Conservation (phyloP, 306 rosid species). For the Psophocarpus tetragonolobus region DNA sequence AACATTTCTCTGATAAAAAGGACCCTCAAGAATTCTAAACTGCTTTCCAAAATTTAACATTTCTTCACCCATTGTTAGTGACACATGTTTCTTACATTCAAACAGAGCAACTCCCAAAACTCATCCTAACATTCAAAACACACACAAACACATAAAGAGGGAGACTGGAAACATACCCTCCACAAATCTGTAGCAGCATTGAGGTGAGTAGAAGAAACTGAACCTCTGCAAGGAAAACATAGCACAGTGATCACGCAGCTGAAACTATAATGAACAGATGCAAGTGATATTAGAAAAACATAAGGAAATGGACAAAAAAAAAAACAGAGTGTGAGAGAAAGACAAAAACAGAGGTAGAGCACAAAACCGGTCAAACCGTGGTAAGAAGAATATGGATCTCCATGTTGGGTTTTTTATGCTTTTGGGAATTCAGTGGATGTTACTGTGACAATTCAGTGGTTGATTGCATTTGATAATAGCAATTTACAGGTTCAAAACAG, state of each 20-base stretch:
- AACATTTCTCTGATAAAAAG: too few relatives aligned
- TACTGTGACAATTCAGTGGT: conserved; percentile 15
- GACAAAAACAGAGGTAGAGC: not conserved
- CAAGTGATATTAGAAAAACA: not conserved
- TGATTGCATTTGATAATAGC: conserved; percentile 33
- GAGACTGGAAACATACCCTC: conserved; percentile 33
- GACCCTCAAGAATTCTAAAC: too few relatives aligned
- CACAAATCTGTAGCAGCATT: conserved; percentile 31
- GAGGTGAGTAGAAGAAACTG: conserved; percentile 32
- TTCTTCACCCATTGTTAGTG: too few relatives aligned
- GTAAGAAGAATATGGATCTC: conserved; percentile 15
- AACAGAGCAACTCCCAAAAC: not conserved
- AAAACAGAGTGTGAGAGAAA: not conserved
- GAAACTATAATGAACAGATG: conserved; percentile 2
- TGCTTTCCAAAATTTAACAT: too few relatives aligned
- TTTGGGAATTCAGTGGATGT: conserved; percentile 18
- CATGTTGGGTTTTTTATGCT: conserved; percentile 22
- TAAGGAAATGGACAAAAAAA: conserved; percentile 27
- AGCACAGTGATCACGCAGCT: not conserved
- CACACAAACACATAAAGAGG: not conserved
- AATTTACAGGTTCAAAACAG: not conserved
- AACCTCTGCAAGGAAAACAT: not conserved
- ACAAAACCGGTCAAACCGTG: conserved; percentile 47
- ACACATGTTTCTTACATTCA: too few relatives aligned
- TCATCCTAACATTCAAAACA: not conserved